phyloP scores from a whole-genome alignment of 106 monocot species.

The Allium sativum region DNA sequence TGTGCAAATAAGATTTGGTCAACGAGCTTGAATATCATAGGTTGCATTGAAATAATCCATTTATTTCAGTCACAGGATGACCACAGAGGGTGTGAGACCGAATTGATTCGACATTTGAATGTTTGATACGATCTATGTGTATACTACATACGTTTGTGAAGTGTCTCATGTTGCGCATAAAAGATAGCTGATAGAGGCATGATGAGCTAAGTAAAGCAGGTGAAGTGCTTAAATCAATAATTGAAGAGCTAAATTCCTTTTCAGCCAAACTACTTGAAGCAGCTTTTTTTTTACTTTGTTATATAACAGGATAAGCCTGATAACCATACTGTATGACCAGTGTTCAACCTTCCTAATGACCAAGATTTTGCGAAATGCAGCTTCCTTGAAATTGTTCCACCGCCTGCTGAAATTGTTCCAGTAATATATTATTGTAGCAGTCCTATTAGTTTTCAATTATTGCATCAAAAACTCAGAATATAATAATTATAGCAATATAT shows the following conservation, averaged over 20 bases:
- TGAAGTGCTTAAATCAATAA: conserved; percentile 64
- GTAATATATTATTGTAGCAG: no score
- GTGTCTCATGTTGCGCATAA: conserved; percentile 46
- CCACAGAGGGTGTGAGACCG: conserved; percentile 55
- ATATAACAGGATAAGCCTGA: conserved; percentile 62
- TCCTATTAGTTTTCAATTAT: no score
- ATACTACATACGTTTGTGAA: conserved; percentile 46
- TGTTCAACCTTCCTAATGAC: conserved; percentile 66
- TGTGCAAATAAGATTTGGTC: no score
- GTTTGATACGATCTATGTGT: conserved; percentile 40
- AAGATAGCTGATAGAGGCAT: conserved; percentile 71
- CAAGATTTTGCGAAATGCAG: conserved; percentile 52
- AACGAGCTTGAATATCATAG: no score
- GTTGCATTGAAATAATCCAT: conserved; percentile 42
- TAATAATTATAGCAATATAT: no score
- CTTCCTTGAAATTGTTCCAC: conserved; percentile 39
- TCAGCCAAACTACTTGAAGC: conserved; percentile 73
- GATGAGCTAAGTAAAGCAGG: conserved; percentile 81
- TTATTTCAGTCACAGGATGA: conserved; percentile 33
- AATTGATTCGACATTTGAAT: conserved; percentile 31
- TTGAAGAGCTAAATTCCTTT: conserved; percentile 44
- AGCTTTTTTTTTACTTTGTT: conserved; percentile 38
- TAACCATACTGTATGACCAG: conserved; percentile 70
- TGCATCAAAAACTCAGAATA: no score
- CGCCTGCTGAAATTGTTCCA: no score